A percentile compares a stretch with the other conserved stretches of the same genome.
Conservation (phyloP, 2,329 filamentous ascomycete species). For the Pseudovirgaria hyperparasitica region DNA sequence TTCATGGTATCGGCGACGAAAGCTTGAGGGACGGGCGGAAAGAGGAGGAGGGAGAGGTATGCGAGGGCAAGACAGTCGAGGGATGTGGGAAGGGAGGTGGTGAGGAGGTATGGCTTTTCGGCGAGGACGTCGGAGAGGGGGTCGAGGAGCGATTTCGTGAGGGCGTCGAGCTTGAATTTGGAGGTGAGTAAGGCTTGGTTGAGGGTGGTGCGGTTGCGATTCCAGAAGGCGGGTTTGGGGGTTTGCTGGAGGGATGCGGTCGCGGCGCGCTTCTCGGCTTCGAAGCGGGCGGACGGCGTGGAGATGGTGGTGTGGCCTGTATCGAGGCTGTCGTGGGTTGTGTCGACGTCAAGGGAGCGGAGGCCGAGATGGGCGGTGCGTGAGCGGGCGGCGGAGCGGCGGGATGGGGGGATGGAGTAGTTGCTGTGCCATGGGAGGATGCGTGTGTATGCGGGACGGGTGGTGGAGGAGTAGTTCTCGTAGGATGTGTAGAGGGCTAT, state of each 20-base stretch:
- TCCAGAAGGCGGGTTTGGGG: constrained; percentile 30
- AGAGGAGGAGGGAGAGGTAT: constrained; percentile 63
- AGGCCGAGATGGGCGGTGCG: constrained; percentile 46
- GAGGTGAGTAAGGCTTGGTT: constrained; percentile 49
- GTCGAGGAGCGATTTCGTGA: constrained; percentile 56
- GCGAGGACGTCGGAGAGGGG: constrained; percentile 54
- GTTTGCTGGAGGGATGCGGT: constrained; percentile 23
- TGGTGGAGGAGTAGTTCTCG: constrained; percentile 68
- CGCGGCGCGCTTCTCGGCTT: constrained; percentile 22
- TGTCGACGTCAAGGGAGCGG: constrained; percentile 32
- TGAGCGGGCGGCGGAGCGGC: constrained; percentile 56
- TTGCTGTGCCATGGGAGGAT: constrained; percentile 79
- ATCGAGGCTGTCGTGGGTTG: constrained; percentile 24
- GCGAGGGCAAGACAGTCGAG: constrained; percentile 73
- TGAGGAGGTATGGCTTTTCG: constrained; percentile 43
- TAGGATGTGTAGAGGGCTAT: constrained; percentile 83
- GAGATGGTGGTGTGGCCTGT: constrained; percentile 15
- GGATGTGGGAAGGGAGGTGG: constrained; percentile 39
- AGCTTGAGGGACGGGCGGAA: constrained; percentile 45
- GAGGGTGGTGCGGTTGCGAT: constrained; percentile 43
- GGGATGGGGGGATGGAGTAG: constrained; percentile 67
- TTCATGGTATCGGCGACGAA: constrained; percentile 49
- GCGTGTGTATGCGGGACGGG: constrained; percentile 66
- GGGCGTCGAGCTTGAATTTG: constrained; percentile 61
- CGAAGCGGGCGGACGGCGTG: constrained; percentile 16